Evolutionary conservation across 176 grass and related monocot genomes (phyloP).

Genomic region (Chrysopogon serrulatus): DNA sequence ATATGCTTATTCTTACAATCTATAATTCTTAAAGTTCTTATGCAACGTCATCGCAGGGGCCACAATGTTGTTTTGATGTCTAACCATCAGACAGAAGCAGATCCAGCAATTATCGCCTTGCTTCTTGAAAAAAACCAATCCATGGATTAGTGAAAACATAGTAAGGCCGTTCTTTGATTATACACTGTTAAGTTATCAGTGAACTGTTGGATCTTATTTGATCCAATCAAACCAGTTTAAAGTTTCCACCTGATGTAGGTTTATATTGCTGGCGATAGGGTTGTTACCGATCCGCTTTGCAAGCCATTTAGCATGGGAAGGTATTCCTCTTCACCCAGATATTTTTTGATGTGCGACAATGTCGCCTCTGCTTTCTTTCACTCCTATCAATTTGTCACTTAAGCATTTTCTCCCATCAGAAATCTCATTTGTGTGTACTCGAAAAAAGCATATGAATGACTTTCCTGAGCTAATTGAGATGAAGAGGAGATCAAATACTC

Average conservation of each 20-base stretch:
- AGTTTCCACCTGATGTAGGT: constrained; percentile 48
- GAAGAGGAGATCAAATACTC: constrained; percentile 92
- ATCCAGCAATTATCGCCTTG: constrained; percentile 83
- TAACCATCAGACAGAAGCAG: constrained; percentile 96
- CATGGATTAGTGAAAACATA: constrained; percentile 80
- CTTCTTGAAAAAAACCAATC: constrained; percentile 75
- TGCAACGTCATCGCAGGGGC: constrained; percentile 52
- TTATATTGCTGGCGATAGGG: constrained; percentile 94
- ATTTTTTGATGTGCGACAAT: neutral
- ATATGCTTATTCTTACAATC: neutral
- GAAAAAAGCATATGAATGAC: constrained; percentile 99
- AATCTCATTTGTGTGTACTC: constrained; percentile 96
- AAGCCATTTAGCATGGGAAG: constrained; percentile 99
- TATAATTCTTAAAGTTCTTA: neutral
- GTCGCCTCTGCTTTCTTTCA: constrained; percentile 5
- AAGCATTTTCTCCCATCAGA: constrained; percentile 54
- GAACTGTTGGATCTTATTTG: constrained; percentile 28
- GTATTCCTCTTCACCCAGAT: constrained; percentile 38
- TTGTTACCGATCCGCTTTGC: constrained; percentile 87
- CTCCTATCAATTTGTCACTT: constrained; percentile 2
- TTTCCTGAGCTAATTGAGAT: constrained; percentile 85
- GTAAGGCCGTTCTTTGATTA: constrained; percentile 47
- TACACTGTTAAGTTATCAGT: constrained; percentile 5
- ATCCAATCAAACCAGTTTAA: constrained; percentile 7
- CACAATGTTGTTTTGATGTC: constrained; percentile 99